These are phyloP conservation scores for Lactarius deliciosus DNA, from an alignment of 768 basidiomycete genomes.

Conservation along the genomic window DNA sequence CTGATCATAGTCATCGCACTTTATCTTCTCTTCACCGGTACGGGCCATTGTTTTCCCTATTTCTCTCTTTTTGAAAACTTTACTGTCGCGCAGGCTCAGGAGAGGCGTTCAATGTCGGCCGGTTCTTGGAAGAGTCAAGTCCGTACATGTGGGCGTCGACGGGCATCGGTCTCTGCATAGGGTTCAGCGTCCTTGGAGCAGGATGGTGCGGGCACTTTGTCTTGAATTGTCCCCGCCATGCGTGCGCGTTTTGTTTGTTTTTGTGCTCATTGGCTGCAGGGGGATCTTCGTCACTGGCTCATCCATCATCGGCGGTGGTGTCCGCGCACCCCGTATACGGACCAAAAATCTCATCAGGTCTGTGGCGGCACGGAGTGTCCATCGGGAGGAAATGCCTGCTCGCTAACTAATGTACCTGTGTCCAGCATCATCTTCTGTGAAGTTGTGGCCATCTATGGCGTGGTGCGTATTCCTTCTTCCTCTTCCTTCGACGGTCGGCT, in stretches of 20 bases:
- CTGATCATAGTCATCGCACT: constrained; percentile 65
- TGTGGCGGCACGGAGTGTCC: constrained; percentile 26
- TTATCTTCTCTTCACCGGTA: constrained; percentile 90
- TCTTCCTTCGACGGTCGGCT: neutral
- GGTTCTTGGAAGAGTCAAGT: constrained; percentile 90
- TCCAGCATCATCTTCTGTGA: constrained; percentile 97
- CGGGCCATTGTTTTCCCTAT: neutral
- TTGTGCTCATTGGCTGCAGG: constrained; percentile 48
- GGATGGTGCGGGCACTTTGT: constrained; percentile 71
- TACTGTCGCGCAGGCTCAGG: constrained; percentile 59
- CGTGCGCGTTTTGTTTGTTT: neutral
- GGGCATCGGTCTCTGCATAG: constrained; percentile 91
- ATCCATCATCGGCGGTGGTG: constrained; percentile 96
- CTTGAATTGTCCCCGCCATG: neutral
- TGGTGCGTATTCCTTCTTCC: constrained; percentile 48
- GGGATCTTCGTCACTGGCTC: constrained; percentile 96
- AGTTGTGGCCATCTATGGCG: constrained; percentile 98
- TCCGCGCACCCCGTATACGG: constrained; percentile 86
- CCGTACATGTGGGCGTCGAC: constrained; percentile 91
- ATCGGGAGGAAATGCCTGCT: neutral
- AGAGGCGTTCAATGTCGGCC: constrained; percentile 91
- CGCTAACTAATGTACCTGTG: constrained; percentile 1
- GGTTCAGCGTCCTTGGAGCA: constrained; percentile 90
- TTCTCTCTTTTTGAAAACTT: neutral
- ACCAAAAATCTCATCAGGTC: constrained; percentile 98